phyloP scores from a whole-genome alignment of 2,329 filamentous ascomycete species.

The Venturia aucupariae region DNA sequence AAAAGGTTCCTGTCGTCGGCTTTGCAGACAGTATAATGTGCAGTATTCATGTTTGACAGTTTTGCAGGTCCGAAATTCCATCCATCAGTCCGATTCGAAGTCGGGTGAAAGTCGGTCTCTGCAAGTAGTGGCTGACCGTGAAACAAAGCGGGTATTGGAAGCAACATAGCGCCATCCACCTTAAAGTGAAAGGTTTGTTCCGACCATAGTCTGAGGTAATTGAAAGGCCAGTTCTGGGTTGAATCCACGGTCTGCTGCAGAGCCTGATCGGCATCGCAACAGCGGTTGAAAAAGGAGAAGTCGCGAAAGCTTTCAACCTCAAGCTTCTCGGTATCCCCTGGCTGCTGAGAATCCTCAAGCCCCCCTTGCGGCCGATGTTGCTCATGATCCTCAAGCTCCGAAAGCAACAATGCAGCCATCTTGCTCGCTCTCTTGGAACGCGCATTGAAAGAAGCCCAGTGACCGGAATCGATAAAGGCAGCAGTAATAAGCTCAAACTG shows the following conservation, averaged over 20 bases:
- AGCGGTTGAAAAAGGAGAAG: background rate
- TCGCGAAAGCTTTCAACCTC: background rate
- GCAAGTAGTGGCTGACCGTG: too few relatives aligned
- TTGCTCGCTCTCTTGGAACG: background rate
- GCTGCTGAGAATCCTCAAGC: too few relatives aligned
- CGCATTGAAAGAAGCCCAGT: constrained; percentile 2
- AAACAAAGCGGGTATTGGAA: constrained; percentile 7
- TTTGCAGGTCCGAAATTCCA: constrained; percentile 7
- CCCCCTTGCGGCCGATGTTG: too few relatives aligned
- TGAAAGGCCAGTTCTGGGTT: background rate
- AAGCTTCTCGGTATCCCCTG: background rate
- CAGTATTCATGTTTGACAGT: background rate
- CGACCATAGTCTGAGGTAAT: constrained; percentile 6
- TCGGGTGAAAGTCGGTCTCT: constrained; percentile 6
- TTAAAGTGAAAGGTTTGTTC: constrained; percentile 1
- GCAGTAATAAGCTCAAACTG: constrained; percentile 8
- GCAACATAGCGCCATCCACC: background rate
- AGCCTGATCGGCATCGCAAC: background rate
- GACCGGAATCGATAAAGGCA: constrained; percentile 6
- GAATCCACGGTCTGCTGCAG: background rate
- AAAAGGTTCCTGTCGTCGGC: constrained; percentile 3
- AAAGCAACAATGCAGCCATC: too few relatives aligned
- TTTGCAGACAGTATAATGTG: background rate
- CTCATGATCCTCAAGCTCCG: too few relatives aligned
- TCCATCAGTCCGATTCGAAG: constrained; percentile 7